Evolutionary conservation across 345 rosid species (phyloP), one percentile per base, ranked within the genome.

Genomic region (Chamaenerion angustifolium): DNA sequence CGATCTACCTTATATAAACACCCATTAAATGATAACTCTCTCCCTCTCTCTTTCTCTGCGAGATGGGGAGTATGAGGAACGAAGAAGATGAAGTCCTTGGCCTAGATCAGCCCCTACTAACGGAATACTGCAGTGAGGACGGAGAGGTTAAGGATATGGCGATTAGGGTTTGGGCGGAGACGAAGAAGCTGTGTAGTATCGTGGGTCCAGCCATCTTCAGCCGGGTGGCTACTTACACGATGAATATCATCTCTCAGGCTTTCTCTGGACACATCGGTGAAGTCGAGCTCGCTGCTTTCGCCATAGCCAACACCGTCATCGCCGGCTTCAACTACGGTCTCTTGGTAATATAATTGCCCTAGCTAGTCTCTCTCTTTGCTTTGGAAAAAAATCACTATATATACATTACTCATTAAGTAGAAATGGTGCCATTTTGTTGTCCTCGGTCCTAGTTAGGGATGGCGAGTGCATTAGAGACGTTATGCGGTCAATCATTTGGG

Each of bases 401-500:
- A n/a, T n/a, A n/a, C n/a, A n/a, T n/a, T n/a, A n/a, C n/a, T n/a
- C n/a, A n/a, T n/a, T n/a, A n/a, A n/a, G n/a, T n/a, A n/a, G n/a
- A n/a, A n/a, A n/a, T n/a, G n/a, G n/a, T n/a, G n/a, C n/a, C n/a
- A 44, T 44, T 44, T 44, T 6, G 16, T 44, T 2, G n/a, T 3
- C 47, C 3, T 4, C n/a, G 14, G 0, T 49, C 42, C n/a, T 41
- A 74, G 78, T 55, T 74, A 44, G 86, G 86, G 19, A 74, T 80
- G 82, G 80, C 78, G 4, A 74, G 82, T 54, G 85, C 82, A 13
- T 49, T 73, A 45, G 85, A 76, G 61, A 79, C 79, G 0, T 27
- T 76, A 11, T 69, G 86, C 40, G 80, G 86, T 13, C 80, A 76
- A 64, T 76, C 86, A 19, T 74, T 61, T 46, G 86, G 83, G 44